These are phyloP conservation scores for Artemisia annua DNA, from an alignment of 129 eudicot species.

Conservation along the genomic window DNA sequence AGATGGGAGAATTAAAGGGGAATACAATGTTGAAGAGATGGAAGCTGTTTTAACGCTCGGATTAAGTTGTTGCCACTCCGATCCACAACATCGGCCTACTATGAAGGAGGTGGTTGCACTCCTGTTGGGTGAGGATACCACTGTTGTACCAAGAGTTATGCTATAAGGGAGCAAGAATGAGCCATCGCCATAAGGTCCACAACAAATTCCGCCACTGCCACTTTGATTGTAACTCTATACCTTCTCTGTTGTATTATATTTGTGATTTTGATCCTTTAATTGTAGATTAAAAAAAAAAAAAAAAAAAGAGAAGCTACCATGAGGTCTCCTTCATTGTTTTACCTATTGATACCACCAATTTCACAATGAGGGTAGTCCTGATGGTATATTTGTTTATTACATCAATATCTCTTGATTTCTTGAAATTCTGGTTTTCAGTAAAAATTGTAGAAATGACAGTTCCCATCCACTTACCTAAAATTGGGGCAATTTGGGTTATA, in stretches of 20 bases:
- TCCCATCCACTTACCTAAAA: too few relatives aligned
- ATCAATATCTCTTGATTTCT: too few relatives aligned
- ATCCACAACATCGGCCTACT: constrained; percentile 59
- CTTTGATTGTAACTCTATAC: not conserved
- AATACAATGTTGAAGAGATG: constrained; percentile 65
- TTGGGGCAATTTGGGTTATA: too few relatives aligned
- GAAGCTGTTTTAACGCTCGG: constrained; percentile 70
- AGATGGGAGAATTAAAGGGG: constrained; percentile 67
- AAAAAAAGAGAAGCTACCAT: too few relatives aligned
- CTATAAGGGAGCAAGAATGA: not conserved
- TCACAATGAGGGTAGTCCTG: too few relatives aligned
- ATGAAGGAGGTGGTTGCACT: constrained; percentile 64
- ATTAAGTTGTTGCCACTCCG: constrained; percentile 81
- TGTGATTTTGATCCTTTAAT: not conserved
- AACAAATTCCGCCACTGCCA: not conserved
- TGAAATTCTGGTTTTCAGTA: too few relatives aligned
- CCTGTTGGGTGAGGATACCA: constrained; percentile 52
- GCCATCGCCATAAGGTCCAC: constrained; percentile 5
- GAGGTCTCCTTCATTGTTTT: too few relatives aligned
- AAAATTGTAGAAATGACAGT: too few relatives aligned
- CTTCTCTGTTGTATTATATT: not conserved
- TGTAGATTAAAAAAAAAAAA: too few relatives aligned
- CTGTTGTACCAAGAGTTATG: constrained; percentile 9
- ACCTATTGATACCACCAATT: too few relatives aligned
- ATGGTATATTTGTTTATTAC: too few relatives aligned